A percentile compares a stretch with the other conserved stretches of the same genome.
phyloP scores from a whole-genome alignment of 352 stramenopile genomes.

The Plasmopara muralis region DNA sequence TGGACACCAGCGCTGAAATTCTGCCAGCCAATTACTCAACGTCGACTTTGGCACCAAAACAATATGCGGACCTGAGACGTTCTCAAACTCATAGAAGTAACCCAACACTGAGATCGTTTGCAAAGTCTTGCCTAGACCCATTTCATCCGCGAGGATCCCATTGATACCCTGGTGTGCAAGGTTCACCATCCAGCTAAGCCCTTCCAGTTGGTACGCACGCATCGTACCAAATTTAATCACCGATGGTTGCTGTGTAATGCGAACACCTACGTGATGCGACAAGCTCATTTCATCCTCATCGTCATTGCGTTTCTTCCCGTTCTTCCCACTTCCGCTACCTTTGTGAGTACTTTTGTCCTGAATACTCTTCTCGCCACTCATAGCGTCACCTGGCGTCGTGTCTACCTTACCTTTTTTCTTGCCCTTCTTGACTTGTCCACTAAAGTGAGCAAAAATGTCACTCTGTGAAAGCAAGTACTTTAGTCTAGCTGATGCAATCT shows the following conservation, averaged over 20 bases:
- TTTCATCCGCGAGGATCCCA: constrained; percentile 97
- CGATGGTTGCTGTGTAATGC: constrained; percentile 88
- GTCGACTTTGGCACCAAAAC: constrained; percentile 93
- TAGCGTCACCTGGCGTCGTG: constrained; percentile 36
- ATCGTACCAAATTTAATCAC: constrained; percentile 92
- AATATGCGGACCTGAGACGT: constrained; percentile 86
- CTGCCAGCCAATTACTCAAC: constrained; percentile 91
- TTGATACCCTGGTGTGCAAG: constrained; percentile 98
- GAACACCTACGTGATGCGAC: constrained; percentile 70
- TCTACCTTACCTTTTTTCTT: constrained; percentile 40
- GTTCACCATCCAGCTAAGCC: constrained; percentile 98
- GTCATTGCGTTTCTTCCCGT: constrained; percentile 81
- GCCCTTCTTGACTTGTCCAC: constrained; percentile 73
- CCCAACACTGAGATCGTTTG: constrained; percentile 86
- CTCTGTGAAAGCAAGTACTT: constrained; percentile 95
- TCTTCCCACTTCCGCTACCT: constrained; percentile 26
- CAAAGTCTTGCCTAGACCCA: constrained; percentile 98
- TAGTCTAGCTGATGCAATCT: constrained; percentile 78
- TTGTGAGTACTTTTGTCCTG: constrained; percentile 34
- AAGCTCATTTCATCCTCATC: constrained; percentile 79
- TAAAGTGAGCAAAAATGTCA: constrained; percentile 97
- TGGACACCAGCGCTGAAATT: constrained; percentile 91
- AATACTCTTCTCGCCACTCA: constrained; percentile 62
- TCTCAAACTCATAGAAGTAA: constrained; percentile 82
- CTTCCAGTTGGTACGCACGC: constrained; percentile 97